Percentiles rank a stretch among this genome's conserved stretches.
Evolutionary conservation across 2,329 filamentous ascomycete species (phyloP).

Genomic region (Phaeosphaeria sp.): DNA sequence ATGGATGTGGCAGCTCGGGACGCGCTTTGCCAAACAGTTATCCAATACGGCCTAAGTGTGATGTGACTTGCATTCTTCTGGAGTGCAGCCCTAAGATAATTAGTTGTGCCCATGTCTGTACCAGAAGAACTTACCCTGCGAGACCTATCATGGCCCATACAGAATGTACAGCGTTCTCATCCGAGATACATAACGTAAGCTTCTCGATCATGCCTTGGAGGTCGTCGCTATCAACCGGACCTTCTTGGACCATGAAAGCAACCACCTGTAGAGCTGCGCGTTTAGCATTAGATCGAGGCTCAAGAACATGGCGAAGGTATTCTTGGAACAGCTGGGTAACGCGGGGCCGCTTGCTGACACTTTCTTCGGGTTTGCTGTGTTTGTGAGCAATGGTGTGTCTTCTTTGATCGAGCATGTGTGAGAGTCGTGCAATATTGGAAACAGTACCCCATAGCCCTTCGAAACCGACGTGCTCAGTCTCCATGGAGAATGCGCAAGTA

Average conservation of each 20-base stretch:
- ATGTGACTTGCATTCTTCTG: constrained; percentile 31
- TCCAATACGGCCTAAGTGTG: constrained; percentile 64
- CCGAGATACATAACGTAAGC: constrained; percentile 65
- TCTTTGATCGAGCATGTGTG: constrained; percentile 41
- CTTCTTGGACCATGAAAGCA: constrained; percentile 54
- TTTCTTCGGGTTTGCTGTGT: constrained; percentile 28
- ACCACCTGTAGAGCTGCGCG: constrained; percentile 62
- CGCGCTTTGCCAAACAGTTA: constrained; percentile 76
- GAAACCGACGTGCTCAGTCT: constrained; percentile 33
- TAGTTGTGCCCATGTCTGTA: constrained; percentile 3
- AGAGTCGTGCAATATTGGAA: constrained; percentile 48
- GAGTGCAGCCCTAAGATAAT: constrained; percentile 35
- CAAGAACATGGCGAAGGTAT: constrained; percentile 47
- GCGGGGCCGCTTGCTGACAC: constrained; percentile 47
- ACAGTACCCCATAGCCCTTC: constrained; percentile 48
- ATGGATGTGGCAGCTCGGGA: constrained; percentile 73
- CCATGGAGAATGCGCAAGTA: constrained; percentile 44
- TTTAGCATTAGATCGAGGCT: constrained; percentile 45
- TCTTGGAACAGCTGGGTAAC: constrained; percentile 48
- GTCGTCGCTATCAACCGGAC: constrained; percentile 55
- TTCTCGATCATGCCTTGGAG: constrained; percentile 63
- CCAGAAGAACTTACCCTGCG: constrained; percentile 66
- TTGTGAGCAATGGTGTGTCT: constrained; percentile 21
- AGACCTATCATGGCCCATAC: constrained; percentile 89
- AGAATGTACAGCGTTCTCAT: constrained; percentile 68